Conservation (phyloP, 2,329 filamentous ascomycete species). For the Septoria petroselini region DNA sequence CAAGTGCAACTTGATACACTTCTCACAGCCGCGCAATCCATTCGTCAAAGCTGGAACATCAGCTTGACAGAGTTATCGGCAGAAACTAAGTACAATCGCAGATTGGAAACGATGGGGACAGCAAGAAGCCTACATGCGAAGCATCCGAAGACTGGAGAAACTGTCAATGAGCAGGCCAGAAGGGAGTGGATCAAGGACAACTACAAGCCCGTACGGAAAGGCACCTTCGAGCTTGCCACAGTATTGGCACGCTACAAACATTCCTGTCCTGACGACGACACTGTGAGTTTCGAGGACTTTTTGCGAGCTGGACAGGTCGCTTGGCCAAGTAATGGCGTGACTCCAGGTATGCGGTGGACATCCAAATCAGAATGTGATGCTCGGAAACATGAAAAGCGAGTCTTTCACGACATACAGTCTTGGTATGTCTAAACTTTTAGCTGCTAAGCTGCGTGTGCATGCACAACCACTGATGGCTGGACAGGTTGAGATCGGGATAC, state of each 20-base stretch:
- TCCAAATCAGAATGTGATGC: background rate
- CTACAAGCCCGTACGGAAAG: background rate
- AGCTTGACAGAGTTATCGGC: no score
- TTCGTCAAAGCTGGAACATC: background rate
- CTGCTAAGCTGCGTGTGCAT: no score
- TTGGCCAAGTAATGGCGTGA: background rate
- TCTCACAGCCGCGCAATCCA: constrained; percentile 1
- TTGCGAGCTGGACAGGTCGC: background rate
- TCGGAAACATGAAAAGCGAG: no score
- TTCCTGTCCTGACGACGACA: constrained; percentile 1
- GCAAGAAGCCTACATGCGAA: background rate
- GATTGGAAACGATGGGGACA: background rate
- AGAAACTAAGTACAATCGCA: background rate
- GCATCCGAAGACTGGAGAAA: background rate
- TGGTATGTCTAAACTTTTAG: background rate
- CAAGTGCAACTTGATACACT: constrained; percentile 4
- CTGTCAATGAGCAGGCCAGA: background rate
- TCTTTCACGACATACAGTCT: no score
- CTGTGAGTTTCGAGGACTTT: constrained; percentile 1
- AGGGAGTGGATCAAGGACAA: background rate
- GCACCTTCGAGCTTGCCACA: background rate
- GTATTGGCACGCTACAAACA: constrained; percentile 3
- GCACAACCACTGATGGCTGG: no score
- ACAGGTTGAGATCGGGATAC: no score
- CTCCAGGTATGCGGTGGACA: constrained; percentile 1